These are phyloP conservation scores for Vickermania ingenoplastis DNA, from an alignment of 208 protist species.

Conservation along the genomic window DNA sequence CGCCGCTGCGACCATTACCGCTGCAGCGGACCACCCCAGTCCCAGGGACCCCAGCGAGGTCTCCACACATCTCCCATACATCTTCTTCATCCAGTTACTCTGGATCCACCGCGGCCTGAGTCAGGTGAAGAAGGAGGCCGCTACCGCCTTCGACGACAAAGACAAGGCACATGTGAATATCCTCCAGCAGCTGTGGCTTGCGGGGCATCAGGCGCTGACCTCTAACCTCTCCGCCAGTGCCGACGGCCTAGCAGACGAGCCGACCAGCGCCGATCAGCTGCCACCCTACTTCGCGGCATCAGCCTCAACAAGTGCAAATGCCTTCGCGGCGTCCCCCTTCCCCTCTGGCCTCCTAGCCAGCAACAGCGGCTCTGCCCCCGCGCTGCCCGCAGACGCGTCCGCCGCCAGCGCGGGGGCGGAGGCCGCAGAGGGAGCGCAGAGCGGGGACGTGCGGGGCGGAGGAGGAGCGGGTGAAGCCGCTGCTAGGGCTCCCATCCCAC, in stretches of 20 bases:
- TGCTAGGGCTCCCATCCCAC: background rate
- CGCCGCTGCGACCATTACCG: background rate
- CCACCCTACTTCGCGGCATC: no score
- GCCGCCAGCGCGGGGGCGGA: background rate
- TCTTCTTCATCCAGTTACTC: conserved; percentile 22
- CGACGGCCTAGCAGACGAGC: background rate
- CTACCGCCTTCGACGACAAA: conserved; percentile 49
- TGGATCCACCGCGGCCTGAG: conserved; percentile 27
- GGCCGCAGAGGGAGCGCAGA: background rate
- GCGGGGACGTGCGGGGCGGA: background rate
- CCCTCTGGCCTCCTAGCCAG: no score
- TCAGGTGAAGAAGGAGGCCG: conserved; percentile 41
- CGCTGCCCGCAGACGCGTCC: background rate
- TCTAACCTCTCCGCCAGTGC: background rate
- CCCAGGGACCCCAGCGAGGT: conserved; percentile 8
- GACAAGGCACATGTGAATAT: conserved; percentile 41
- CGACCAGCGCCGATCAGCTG: background rate
- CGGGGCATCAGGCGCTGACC: conserved; percentile 2
- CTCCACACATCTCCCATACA: conserved; percentile 23
- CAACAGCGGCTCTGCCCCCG: conserved; percentile 18
- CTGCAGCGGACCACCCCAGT: background rate
- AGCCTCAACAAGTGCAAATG: no score
- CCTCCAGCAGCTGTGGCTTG: conserved; percentile 62
- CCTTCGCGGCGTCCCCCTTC: no score
- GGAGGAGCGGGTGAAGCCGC: background rate